Base-by-base conservation (phyloP, 257 asterid species). In the Echites panduratus region DNA sequence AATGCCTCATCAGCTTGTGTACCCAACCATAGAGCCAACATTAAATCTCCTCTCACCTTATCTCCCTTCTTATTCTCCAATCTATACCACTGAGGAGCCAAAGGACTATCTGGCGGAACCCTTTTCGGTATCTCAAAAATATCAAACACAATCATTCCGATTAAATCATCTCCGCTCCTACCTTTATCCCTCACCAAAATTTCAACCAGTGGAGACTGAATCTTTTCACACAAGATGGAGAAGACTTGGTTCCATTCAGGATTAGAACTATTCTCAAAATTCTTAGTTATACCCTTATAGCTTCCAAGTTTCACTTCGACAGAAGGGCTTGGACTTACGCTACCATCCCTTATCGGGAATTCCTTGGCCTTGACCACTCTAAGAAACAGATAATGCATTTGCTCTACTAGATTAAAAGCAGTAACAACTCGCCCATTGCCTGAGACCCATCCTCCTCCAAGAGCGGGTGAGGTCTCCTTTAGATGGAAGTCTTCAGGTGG, bases 1-100 rank as follows among this genome's bases (percentile, higher is more conserved):
- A 94, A 91, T 0, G 96, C 96, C 85, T 91, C 96, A 44, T 93
- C 98, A 0, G 96, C 98, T 67, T 93, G 97, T 10, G 97, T 94
- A 29, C 98, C 96, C 72, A 86, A 74, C 98, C 98, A 94, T 52
- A 88, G 59, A 10, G 96, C 94, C 67, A 91, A 61, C 97, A 94
- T 94, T 41, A 91, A 57, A 45, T 91, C 97, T 29, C 98, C 98
- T 26, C 68, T 70, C 32, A 85, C 88, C 69, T 89, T 85, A 6
- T 82, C 88, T 1, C 89, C 88, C 19, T 47, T 80, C 71, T 40
- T 79, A 38, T 87, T 87, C 78, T 85, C 98, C 75, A 91, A 54
- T 73, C 88, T 74, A 56, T 89, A 91, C 98, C 98, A 91, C 63
- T 93, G 92, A 2, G 97, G 93, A n/a, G 98, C 98, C 82, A 94